Evolutionary conservation across 805 yeast species (phyloP).

Genomic region (Monosporozyma unispora): DNA sequence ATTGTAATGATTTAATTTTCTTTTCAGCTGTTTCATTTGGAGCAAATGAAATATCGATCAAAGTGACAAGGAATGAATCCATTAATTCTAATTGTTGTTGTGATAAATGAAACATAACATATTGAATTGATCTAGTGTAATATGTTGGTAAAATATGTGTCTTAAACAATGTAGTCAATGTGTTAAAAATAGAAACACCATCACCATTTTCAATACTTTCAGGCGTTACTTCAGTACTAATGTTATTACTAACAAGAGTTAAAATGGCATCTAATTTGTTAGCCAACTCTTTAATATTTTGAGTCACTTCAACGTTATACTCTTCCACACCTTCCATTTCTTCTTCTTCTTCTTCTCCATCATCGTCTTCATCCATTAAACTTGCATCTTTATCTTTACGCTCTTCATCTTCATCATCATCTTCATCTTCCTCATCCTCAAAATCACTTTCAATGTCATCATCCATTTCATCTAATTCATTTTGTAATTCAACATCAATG

Average conservation of each 20-base stretch:
- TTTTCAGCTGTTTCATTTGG: constrained; percentile 60
- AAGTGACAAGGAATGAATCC: constrained; percentile 72
- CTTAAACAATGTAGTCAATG: constrained; percentile 66
- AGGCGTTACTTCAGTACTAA: constrained; percentile 41
- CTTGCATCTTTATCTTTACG: constrained; percentile 29
- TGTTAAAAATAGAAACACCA: constrained; percentile 61
- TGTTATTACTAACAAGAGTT: constrained; percentile 43
- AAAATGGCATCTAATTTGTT: constrained; percentile 67
- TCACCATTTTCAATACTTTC: constrained; percentile 49
- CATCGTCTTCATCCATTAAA: constrained; percentile 23
- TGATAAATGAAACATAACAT: constrained; percentile 67
- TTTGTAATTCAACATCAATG: constrained; percentile 86
- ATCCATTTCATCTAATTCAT: constrained; percentile 76
- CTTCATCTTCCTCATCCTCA: constrained; percentile 27
- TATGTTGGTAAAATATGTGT: constrained; percentile 85
- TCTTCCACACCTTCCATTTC: constrained; percentile 36
- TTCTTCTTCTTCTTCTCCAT: constrained; percentile 27
- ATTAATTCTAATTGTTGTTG: constrained; percentile 75
- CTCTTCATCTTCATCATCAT: constrained; percentile 28
- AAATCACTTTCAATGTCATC: constrained; percentile 57
- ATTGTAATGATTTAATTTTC: constrained; percentile 84
- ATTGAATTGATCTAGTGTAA: constrained; percentile 82
- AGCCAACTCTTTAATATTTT: constrained; percentile 45
- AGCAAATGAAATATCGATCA: constrained; percentile 76
- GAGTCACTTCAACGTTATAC: constrained; percentile 38